Conservation (phyloP, 805 yeast species). For the Schwanniomyces polymorphus region DNA sequence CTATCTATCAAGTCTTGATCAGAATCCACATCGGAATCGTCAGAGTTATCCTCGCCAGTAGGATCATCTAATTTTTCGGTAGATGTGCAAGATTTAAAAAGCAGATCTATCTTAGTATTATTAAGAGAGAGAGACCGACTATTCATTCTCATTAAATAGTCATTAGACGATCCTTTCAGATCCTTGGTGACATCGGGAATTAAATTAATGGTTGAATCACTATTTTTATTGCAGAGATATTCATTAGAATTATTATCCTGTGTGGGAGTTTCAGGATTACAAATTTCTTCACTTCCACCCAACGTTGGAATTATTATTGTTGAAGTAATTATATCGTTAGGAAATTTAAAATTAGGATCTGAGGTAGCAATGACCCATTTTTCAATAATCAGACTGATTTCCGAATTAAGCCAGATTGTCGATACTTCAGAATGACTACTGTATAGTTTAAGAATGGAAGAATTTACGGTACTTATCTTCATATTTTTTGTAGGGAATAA, state of each 20-base stretch:
- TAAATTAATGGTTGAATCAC: conserved; percentile 1
- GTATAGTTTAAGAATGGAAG: conserved; percentile 22
- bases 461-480: conserved; percentile 19
- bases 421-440: conserved; percentile 6
- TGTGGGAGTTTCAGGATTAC: neutral
- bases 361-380: conserved; percentile 46
- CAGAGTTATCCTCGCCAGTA: neutral
- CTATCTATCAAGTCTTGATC: conserved; percentile 20
- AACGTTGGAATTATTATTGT: conserved; percentile 19
- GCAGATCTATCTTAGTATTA: conserved; percentile 1
- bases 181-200: neutral
- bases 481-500: conserved; percentile 11
- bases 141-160: neutral
- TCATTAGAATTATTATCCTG: too few species aligned
- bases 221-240: neutral
- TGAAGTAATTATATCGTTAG: conserved; percentile 35
- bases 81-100: neutral
- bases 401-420: conserved; percentile 26
- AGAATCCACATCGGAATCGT: conserved; percentile 14
- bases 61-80: neutral
- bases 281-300: neutral
- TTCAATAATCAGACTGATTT: conserved; percentile 31
- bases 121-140: neutral
- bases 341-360: conserved; percentile 30
- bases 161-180: neutral